Evolutionary conservation across 768 basidiomycete genomes (phyloP), one percentile per base, ranked within the genome.

Genomic region (Coprinopsis sp.): DNA sequence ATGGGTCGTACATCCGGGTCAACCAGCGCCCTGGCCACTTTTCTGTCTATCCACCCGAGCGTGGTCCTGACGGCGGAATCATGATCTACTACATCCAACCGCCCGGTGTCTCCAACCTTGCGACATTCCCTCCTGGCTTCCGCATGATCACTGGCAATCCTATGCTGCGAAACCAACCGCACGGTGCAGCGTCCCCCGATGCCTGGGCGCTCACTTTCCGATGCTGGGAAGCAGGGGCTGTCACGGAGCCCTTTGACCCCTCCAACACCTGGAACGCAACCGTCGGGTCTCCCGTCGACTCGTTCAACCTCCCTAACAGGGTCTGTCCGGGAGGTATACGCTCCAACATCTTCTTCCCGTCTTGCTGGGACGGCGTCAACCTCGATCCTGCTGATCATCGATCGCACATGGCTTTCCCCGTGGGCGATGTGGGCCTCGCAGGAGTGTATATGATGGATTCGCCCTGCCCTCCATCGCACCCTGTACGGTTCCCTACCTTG

Each of bases 361-460:
- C 62, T 50, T 73, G 71, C 54, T 73, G 71, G 71, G 67, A 73
- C 57, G 71, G 71, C 13, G 46, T 63, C 64, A 69, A 72, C 57
- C 23, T 56, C 22, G 71, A 72, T 50, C 69, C 67, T 4, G 37
- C 61, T 11, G 64, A 71, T 53, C 71, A 73, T 53, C 66, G 69
- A 47, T 68, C 66, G 12, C 70, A 71, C 51, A 67, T 71, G 34
- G 61, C 66, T 8, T 70, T 60, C 53, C 38, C 38, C 8, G 8
- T 24, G 13, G 38, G 38, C 11, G 10, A 7, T 18, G 38, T 39
- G 4, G 38, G 38, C 7, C 7, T 10, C 22, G 14, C 38, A 7
- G 38, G 38, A 4, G 38, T 39, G 18, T 39, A 39, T 24, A 7
- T 10, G 38, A 39, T 39, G 38, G 59, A 56, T 19, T 67, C 66